A percentile compares a stretch with the other conserved stretches of the same genome.
phyloP scores from a whole-genome alignment of 768 basidiomycete species.

The Mrakia hoshinonis region DNA sequence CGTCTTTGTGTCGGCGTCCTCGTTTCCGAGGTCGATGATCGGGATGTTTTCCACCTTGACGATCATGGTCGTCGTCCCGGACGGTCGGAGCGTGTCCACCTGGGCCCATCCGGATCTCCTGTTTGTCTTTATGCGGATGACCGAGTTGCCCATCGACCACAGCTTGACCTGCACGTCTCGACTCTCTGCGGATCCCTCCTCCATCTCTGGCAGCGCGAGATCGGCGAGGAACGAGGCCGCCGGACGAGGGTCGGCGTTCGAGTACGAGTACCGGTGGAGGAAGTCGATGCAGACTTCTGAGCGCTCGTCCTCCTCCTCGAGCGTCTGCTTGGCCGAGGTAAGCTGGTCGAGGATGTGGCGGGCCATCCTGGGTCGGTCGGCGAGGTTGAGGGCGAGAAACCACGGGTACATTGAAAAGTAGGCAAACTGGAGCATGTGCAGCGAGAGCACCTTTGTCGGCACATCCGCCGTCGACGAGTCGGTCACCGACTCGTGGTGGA shows the following conservation, averaged over 20 bases:
- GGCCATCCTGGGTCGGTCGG: constrained; percentile 70
- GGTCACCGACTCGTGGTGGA: constrained; percentile 49
- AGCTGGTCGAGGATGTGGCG: constrained; percentile 79
- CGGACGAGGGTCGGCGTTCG: constrained; percentile 83
- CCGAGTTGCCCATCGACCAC: constrained; percentile 76
- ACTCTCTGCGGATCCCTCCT: constrained; percentile 28
- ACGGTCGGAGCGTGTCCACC: constrained; percentile 72
- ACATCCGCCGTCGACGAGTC: constrained; percentile 28
- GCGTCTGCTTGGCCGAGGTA: constrained; percentile 71
- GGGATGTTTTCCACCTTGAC: constrained; percentile 84
- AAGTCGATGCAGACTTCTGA: constrained; percentile 97
- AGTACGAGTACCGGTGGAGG: constrained; percentile 89
- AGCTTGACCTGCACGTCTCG: constrained; percentile 52
- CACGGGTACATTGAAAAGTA: constrained; percentile 87
- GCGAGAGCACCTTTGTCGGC: constrained; percentile 60
- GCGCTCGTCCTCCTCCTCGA: constrained; percentile 66
- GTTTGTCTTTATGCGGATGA: constrained; percentile 71
- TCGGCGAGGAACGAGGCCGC: constrained; percentile 68
- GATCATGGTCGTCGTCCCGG: constrained; percentile 75
- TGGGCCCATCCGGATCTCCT: constrained; percentile 77
- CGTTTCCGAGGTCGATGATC: constrained; percentile 71
- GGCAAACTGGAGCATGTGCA: constrained; percentile 80
- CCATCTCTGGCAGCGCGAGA: constrained; percentile 58
- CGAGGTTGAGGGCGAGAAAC: constrained; percentile 80
- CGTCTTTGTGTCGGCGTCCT: constrained; percentile 54